Base-by-base conservation (phyloP, 306 rosid species). In the Luffa aegyptiaca region DNA sequence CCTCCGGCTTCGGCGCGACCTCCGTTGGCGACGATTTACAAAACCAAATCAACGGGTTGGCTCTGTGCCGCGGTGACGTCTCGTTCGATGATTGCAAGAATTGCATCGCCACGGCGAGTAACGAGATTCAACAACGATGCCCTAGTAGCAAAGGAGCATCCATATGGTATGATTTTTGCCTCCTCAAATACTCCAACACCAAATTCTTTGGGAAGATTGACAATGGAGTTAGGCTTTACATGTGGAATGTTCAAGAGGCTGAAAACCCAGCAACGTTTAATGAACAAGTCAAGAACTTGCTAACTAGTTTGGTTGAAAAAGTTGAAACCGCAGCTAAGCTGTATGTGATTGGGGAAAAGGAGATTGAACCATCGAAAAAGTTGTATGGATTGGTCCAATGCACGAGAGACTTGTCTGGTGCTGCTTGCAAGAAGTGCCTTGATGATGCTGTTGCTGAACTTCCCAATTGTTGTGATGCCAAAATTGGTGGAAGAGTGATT, bases 21-120 rank as follows among this genome's bases (percentile, higher is more conserved):
- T 17, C 75, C 4, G 4, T 42, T 17, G 75, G 75, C 36, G 2
- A 18, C 3, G 52, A 68, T 10, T 18, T 68, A 46, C 41, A 62
- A 17, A 81, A 63, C 81, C 74, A 81, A 76, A 84, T 45, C 5
- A 79, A 81, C n/a, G 89, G 81, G 10, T 64, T 86, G 2, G 85
- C 83, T 6, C 82, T 83, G 10, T 86, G 89, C 68, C 86, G 85
- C 7, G 89, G 86, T 0, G 89, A 86, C 65, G 82, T 83, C 59
- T 56, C 83, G 0, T 11, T 58, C 72, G 5, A 31, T 5, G 13
- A 74, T 44, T 86, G 89, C 73, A 70, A 76, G 8, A 56, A 76
- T 6, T 86, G 89, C 56, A 76, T 81, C 10, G 37, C 21, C 26
- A 83, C 20, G 8, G 87, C 75, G 2, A 42, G 52, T 2, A 4